These are phyloP conservation scores for Kodamaea plutei DNA, from an alignment of 1,139 yeast genomes.

Conservation along the genomic window DNA sequence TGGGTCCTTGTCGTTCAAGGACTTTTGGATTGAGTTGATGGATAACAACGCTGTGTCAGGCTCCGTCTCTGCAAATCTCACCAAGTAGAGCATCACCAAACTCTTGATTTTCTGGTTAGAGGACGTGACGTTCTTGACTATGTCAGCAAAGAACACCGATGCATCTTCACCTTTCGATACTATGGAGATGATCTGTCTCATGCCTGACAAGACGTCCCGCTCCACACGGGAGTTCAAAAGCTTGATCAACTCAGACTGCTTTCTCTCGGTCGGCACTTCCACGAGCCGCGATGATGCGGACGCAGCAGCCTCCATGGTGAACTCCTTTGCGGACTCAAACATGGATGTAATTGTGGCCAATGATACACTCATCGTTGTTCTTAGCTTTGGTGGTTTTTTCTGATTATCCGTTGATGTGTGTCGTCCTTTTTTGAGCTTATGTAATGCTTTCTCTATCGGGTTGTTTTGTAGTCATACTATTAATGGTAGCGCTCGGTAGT, in stretches of 20 bases:
- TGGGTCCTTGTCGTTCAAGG: constrained; percentile 67
- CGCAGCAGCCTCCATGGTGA: constrained; percentile 78
- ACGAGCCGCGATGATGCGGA: constrained; percentile 67
- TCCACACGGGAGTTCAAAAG: constrained; percentile 67
- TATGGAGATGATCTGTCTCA: constrained; percentile 68
- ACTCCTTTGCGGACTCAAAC: constrained; percentile 76
- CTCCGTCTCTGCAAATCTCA: constrained; percentile 76
- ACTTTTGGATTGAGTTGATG: constrained; percentile 87
- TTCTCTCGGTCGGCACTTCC: constrained; percentile 50
- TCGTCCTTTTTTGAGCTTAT: background rate
- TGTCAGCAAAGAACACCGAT: constrained; percentile 72
- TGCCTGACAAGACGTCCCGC: constrained; percentile 68
- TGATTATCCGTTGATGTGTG: too few species aligned
- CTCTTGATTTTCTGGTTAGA: constrained; percentile 64
- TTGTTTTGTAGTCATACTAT: too few species aligned
- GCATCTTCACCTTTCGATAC: constrained; percentile 65
- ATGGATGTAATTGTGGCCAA: constrained; percentile 39
- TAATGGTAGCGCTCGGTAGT: too few species aligned
- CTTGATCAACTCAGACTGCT: constrained; percentile 61
- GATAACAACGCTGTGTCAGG: constrained; percentile 87
- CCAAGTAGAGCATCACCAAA: constrained; percentile 72
- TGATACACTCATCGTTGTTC: constrained; percentile 35
- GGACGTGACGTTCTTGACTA: constrained; percentile 82
- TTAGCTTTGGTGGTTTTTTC: background rate
- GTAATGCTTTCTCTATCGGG: background rate